Base-by-base conservation (phyloP, 306 rosid species). In the Ormosia semicastrata region DNA sequence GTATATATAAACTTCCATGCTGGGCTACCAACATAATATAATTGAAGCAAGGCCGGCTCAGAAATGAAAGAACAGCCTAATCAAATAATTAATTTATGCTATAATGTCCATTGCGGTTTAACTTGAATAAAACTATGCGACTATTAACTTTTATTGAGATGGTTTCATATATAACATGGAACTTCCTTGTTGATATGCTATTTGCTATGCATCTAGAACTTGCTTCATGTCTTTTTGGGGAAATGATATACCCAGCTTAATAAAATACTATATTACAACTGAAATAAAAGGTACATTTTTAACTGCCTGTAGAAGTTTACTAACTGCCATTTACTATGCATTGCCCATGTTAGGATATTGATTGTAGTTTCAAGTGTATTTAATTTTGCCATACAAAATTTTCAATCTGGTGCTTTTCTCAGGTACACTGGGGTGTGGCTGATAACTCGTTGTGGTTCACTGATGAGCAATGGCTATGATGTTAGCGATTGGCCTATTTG, bases 391-490 rank as follows among this genome's bases (percentile, higher is more conserved):
- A 60, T 59, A n/a, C 68, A 56, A 79, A 13, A 4, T 36, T 74
- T 85, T 73, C 1, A 40, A 39, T 69, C 30, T 81, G 78, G 41
- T 49, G 8, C 13, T 44, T 49, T 75, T 41, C 29, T 39, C 87
- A 91, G 96, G 92, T 89, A 91, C 73, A 86, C 93, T 1, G 96
- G 96, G 29, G 93, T 91, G 71, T 89, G 96, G 96, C 77, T 91
- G 78, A 91, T 91, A 60, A 86, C 91, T 17, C 96, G 93, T 2
- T 91, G 96, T 77, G 60, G 77, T 71, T 85, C 87, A 30, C 63
- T 91, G 17, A 64, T 76, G 80, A 71, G 34, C 15, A 74, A n/a
- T 49, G 89, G 91, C 62, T 91, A 88, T 66, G 63, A 88, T 71
- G 85, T 89, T n/a, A 75, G 81, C 15, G 88, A 87, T 8, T 89